Evolutionary conservation across 768 basidiomycete species (phyloP), one percentile per base, ranked within the genome.

Genomic region (Suillus placidus): DNA sequence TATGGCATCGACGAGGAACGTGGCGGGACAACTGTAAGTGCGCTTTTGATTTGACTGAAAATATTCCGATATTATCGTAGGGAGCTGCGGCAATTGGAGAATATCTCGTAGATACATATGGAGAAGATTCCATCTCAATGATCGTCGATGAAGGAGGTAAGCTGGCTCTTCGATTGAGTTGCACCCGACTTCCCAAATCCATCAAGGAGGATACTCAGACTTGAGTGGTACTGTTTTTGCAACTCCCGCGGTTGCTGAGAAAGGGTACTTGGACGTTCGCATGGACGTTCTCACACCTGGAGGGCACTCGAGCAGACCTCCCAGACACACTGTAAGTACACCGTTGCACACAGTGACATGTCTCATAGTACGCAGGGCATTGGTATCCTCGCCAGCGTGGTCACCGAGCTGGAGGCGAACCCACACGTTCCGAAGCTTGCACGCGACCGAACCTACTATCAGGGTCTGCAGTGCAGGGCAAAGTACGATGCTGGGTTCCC

Each of bases 71-170:
- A 9, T 16, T 4, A 26, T 40, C 30, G 6, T 64, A 85, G 80
- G 84, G 85, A 7, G 85, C 87, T 0, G 62, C 66, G 0, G 65
- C 71, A 3, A 77, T 88, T n/a, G 77, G 77, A 0, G 38, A 72
- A 6, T 73, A 79, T 49, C 74, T 88, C n/a, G 69, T 80, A 4
- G 65, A 78, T 12, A 77, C 74, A 0, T 85, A 83, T 68, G 87
- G 86, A n/a, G 64, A 74, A n/a, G 70, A 87, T 69, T 78, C 81
- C 7, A 78, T 88, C 60, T 75, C 84, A 1, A 75, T 88, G 70
- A 71, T 88, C n/a, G 79, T 88, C 13, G 88, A 89, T 64, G 88
- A 89, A 77, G 86, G 86, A 8, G 83, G 85, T 78, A 70, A 64
- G 65, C 68, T 60, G 60, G 16, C 13, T 10, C 9, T 12, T 38